These are phyloP conservation scores for Citeromyces nyonsensis DNA, from an alignment of 805 yeast genomes.

Conservation along the genomic window DNA sequence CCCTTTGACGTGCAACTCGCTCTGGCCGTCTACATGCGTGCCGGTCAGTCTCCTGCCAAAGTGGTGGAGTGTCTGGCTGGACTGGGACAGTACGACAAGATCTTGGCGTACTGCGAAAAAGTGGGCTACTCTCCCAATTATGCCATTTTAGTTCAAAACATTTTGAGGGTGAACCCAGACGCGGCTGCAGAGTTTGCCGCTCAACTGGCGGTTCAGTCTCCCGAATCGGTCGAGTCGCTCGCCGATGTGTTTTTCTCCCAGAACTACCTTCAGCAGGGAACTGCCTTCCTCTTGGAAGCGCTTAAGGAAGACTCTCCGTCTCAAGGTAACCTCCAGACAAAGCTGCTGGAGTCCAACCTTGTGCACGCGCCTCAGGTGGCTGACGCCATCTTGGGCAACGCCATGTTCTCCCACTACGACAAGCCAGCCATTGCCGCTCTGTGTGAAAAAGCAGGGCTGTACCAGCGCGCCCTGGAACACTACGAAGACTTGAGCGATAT, in stretches of 20 bases:
- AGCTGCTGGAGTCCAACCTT: conserved; percentile 82
- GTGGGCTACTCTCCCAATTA: conserved; percentile 83
- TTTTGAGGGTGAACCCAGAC: conserved; percentile 90
- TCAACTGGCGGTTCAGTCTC: conserved; percentile 49
- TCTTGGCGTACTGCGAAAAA: conserved; percentile 84
- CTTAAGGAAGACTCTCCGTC: conserved; percentile 86
- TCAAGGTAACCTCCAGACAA: conserved; percentile 92
- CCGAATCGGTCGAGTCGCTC: conserved; percentile 67
- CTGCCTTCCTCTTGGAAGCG: conserved; percentile 92
- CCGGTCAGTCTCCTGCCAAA: conserved; percentile 61
- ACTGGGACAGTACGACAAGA: conserved; percentile 91
- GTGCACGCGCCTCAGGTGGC: conserved; percentile 98
- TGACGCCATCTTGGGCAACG: conserved; percentile 92
- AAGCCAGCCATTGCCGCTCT: conserved; percentile 83
- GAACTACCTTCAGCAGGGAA: conserved; percentile 92
- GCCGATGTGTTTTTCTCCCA: conserved; percentile 93
- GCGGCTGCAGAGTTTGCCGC: conserved; percentile 96
- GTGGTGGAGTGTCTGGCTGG: conserved; percentile 90
- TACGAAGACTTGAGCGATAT: conserved; percentile 91
- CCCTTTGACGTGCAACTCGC: conserved; percentile 79
- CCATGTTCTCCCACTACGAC: conserved; percentile 92
- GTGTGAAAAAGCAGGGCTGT: conserved; percentile 92
- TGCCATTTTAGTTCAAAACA: conserved; percentile 76
- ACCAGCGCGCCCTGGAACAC: conserved; percentile 91
- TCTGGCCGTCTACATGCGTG: conserved; percentile 77